Conservation (phyloP, 176 grass and related monocot genomes). For the Lolium multiflorum region DNA sequence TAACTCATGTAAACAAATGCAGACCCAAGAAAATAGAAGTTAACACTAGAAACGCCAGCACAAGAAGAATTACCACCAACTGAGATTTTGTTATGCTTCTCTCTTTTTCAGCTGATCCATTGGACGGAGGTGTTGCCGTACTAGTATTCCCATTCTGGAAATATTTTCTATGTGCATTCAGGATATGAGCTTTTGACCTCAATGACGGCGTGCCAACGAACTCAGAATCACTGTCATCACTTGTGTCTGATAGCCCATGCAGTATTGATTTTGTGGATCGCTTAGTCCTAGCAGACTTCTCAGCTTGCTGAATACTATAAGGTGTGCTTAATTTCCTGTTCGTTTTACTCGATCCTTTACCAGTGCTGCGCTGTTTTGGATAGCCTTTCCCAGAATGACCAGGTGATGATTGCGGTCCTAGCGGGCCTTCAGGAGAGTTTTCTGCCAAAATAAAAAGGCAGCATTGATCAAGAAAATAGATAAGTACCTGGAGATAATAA, state of each 20-base stretch:
- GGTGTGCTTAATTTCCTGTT: conserved; percentile 26
- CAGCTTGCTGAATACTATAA: conserved; percentile 40
- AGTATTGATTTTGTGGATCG: conserved; percentile 33
- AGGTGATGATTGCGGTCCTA: conserved; percentile 37
- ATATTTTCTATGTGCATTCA: conserved; percentile 36
- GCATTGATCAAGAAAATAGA: conserved; percentile 28
- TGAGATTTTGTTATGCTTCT: conserved; percentile 46
- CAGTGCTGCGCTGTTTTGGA: conserved; percentile 28
- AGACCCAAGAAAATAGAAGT: neutral
- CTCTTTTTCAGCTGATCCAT: conserved; percentile 47
- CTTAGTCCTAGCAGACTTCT: conserved; percentile 48
- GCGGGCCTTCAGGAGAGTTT: conserved; percentile 49
- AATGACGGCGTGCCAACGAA: conserved; percentile 24
- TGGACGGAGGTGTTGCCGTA: conserved; percentile 40
- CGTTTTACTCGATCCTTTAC: conserved; percentile 36
- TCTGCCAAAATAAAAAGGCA: conserved; percentile 44
- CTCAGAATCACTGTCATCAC: conserved; percentile 71
- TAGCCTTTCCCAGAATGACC: conserved; percentile 53
- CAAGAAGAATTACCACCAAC: conserved; percentile 61
- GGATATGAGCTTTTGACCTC: conserved; percentile 46
- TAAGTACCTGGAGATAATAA: conserved; percentile 24
- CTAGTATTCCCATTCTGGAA: conserved; percentile 38
- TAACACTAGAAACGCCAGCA: neutral
- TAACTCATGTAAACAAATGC: conserved; percentile 1
- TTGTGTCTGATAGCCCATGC: conserved; percentile 39